These are phyloP conservation scores for Mycena sp. DNA, from an alignment of 1,284 basidiomycete genomes.

Conservation along the genomic window DNA sequence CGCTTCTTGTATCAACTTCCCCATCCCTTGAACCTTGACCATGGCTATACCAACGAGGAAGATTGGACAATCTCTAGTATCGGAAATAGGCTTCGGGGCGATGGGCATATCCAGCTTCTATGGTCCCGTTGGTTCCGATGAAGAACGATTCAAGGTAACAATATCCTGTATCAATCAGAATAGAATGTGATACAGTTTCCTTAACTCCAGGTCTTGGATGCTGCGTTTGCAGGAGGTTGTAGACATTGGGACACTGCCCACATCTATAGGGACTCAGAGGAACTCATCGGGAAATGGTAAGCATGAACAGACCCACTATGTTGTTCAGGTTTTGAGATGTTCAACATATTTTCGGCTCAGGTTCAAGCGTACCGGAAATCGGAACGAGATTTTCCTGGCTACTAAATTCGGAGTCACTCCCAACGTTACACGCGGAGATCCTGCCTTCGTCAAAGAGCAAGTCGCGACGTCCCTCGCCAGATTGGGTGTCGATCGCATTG, in stretches of 20 bases:
- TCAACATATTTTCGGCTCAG: slow-evolving; percentile 41
- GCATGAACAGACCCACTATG: not conserved
- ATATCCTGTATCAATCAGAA: too few species aligned
- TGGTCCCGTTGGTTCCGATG: slow-evolving; percentile 46
- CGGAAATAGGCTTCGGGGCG: slow-evolving; percentile 50
- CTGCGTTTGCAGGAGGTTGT: slow-evolving; percentile 43
- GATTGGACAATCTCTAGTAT: slow-evolving; percentile 39
- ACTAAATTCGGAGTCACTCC: slow-evolving; percentile 51
- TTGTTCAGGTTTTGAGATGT: not conserved
- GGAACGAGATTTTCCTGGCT: slow-evolving; percentile 54
- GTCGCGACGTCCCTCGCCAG: slow-evolving; percentile 42
- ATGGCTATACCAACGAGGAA: slow-evolving; percentile 35
- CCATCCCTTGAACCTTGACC: not conserved
- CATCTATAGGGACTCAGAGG: slow-evolving; percentile 49
- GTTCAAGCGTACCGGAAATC: slow-evolving; percentile 51
- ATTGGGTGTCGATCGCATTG: slow-evolving; percentile 44
- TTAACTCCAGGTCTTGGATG: slow-evolving; percentile 39
- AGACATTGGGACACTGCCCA: slow-evolving; percentile 52
- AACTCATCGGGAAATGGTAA: slow-evolving; percentile 52
- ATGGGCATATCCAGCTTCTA: slow-evolving; percentile 51
- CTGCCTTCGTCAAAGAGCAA: slow-evolving; percentile 45
- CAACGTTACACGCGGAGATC: slow-evolving; percentile 35
- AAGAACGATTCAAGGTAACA: slow-evolving; percentile 52
- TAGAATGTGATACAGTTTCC: not conserved
- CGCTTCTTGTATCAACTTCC: not conserved